A percentile compares a stretch with the other conserved stretches of the same genome.
Evolutionary conservation across 2,329 filamentous ascomycete genomes (phyloP).

Genomic region (Colletotrichum sp.): DNA sequence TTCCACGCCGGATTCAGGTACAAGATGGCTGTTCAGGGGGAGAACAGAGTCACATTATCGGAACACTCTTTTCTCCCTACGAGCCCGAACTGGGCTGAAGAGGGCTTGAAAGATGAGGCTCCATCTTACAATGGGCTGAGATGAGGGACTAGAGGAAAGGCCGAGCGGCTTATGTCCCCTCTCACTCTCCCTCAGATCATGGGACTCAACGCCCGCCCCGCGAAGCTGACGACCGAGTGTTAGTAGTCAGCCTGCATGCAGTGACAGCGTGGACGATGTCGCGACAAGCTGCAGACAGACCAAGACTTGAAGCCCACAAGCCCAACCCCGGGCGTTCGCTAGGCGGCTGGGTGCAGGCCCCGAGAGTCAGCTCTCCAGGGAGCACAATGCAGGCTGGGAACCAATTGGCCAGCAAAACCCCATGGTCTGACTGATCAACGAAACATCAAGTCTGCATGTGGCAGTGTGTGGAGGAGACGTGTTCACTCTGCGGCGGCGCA

Average conservation of each 20-base stretch:
- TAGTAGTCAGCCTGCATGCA: constrained; percentile 16
- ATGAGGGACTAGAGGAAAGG: background rate
- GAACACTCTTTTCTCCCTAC: background rate
- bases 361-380: background rate
- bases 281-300: constrained; percentile 7
- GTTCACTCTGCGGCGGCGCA: background rate
- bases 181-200: constrained; percentile 2
- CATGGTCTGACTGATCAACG: constrained; percentile 8
- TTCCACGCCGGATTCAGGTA: constrained; percentile 13
- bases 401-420: constrained; percentile 1
- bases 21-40: background rate
- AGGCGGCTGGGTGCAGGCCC: constrained; percentile 10
- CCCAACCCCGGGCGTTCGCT: background rate
- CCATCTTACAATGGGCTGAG: background rate
- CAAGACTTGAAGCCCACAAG: background rate
- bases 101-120: background rate
- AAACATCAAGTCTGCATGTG: background rate
- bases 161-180: background rate
- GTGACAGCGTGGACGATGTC: constrained; percentile 16
- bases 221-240: constrained; percentile 3
- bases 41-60: background rate
- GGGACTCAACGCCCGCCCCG: background rate
- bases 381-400: background rate
- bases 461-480: background rate
- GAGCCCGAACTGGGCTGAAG: background rate